These are phyloP conservation scores for Nakazawaea pomicola DNA, from an alignment of 805 yeast genomes.

Conservation along the genomic window DNA sequence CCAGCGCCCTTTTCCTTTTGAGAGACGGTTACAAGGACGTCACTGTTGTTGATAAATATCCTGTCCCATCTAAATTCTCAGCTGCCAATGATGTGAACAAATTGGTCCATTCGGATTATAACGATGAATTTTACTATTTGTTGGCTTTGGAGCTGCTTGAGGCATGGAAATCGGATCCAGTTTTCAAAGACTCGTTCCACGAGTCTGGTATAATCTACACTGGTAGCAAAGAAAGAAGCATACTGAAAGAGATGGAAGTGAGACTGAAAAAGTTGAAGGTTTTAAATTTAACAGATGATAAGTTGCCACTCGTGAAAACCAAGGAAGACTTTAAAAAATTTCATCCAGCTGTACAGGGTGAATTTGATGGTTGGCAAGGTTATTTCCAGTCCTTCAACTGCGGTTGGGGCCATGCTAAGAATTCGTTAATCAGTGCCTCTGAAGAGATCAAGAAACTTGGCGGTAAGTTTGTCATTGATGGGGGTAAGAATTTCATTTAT, in stretches of 20 bases:
- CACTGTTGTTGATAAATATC: constrained; percentile 21
- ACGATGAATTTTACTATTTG: constrained; percentile 20
- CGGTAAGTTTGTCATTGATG: constrained; percentile 22
- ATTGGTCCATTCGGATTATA: constrained; percentile 27
- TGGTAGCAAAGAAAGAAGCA: constrained; percentile 9
- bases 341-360: constrained; percentile 15
- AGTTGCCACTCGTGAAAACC: constrained; percentile 5
- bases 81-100: constrained; percentile 29
- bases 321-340: constrained; percentile 11
- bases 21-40: constrained; percentile 18
- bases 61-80: constrained; percentile 27
- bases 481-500: constrained; percentile 15
- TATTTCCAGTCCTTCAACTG: constrained; percentile 17
- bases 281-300: not conserved
- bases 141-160: constrained; percentile 25
- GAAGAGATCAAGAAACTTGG: constrained; percentile 25
- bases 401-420: constrained; percentile 29
- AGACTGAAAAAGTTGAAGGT: constrained; percentile 1
- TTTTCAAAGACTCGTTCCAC: constrained; percentile 18
- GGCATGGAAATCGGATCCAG: constrained; percentile 23
- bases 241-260: constrained; percentile 1
- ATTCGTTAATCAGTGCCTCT: constrained; percentile 21
- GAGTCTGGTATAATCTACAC: constrained; percentile 25
- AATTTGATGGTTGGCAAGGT: constrained; percentile 22
- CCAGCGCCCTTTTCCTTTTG: constrained; percentile 24